phyloP scores from a whole-genome alignment of 805 yeast species.

The Lachancea sp. region DNA sequence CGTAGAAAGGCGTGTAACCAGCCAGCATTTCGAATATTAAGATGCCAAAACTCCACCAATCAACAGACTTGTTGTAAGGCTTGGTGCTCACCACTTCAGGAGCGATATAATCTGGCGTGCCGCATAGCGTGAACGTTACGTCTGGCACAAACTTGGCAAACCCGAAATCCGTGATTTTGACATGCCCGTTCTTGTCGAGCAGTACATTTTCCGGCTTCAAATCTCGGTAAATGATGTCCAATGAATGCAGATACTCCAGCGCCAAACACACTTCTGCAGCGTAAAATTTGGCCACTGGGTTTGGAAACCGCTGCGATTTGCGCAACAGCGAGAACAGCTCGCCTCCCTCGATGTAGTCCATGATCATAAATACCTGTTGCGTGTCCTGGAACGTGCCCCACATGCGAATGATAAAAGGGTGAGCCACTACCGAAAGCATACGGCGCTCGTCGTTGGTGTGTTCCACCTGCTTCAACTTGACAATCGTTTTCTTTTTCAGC shows the following conservation, averaged over 20 bases:
- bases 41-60: conserved; percentile 97
- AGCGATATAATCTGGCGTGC: conserved; percentile 94
- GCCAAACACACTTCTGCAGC: conserved; percentile 88
- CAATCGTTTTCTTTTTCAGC: conserved; percentile 78
- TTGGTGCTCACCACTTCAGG: conserved; percentile 93
- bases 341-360: conserved; percentile 97
- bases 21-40: conserved; percentile 90
- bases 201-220: conserved; percentile 89
- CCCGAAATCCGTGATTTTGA: conserved; percentile 89
- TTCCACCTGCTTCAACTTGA: conserved; percentile 89
- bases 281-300: conserved; percentile 93
- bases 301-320: conserved; percentile 86
- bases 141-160: conserved; percentile 90
- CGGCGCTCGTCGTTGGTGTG: conserved; percentile 93
- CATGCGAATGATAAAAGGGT: conserved; percentile 86
- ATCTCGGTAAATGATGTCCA: conserved; percentile 84
- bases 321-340: conserved; percentile 81
- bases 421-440: conserved; percentile 79
- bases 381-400: conserved; percentile 97
- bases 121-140: conserved; percentile 90
- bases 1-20: conserved; percentile 92
- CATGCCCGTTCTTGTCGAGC: conserved; percentile 82
- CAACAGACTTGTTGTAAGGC: conserved; percentile 91
- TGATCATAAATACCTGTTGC: conserved; percentile 79
- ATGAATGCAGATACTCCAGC: conserved; percentile 77